Base-by-base conservation (phyloP, 805 yeast species). In the Candida takata region DNA sequence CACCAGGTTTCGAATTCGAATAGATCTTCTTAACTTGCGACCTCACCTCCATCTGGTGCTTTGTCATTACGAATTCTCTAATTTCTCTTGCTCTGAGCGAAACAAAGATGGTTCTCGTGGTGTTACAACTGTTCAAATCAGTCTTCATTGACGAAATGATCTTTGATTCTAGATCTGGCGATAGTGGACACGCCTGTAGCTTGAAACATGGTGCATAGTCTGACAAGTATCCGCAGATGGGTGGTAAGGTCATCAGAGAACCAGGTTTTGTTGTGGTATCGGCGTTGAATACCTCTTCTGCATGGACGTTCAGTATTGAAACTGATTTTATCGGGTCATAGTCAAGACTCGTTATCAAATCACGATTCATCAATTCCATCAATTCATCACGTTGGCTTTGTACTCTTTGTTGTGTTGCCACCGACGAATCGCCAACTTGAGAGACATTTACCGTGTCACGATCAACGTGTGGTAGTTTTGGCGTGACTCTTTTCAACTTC, bases 151-250 rank as follows among this genome's bases (percentile, higher is more conserved):
- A 58, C 24, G 54, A 54, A 11, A 65, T 51, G 9, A 76, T 64
- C 35, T 66, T 72, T 8, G 63, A 54, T 41, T 75, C 80, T 7
- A 74, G 53, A 37, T 73, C 72, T 11, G 69, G 63, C 15, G 64
- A 58, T 12, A 65, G 55, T 1, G 78, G 79, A 47, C 77, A 71
- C 8, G 78, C 74, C 51, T 76, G 83, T 11, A 64, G 40, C 38
- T 61, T 60, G 34, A 61, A 64, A 45, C 60, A 52, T 6, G 58
- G 57, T 9, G 44, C 15, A 33, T 40, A 53, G 16, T 50, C 45
- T 20, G 43, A 38, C 3, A 47, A 40, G 28, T 49, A 53, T 1
- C 57, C 54, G 29, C 57, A 52, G 4, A 61, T 14, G 36, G 51
- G 44, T 35, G 64, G 49, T 40, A 59, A 36, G 37, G 53, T 11